Conservation (phyloP, 108 stramenopile genomes). For the Conticribra weissflogii region DNA sequence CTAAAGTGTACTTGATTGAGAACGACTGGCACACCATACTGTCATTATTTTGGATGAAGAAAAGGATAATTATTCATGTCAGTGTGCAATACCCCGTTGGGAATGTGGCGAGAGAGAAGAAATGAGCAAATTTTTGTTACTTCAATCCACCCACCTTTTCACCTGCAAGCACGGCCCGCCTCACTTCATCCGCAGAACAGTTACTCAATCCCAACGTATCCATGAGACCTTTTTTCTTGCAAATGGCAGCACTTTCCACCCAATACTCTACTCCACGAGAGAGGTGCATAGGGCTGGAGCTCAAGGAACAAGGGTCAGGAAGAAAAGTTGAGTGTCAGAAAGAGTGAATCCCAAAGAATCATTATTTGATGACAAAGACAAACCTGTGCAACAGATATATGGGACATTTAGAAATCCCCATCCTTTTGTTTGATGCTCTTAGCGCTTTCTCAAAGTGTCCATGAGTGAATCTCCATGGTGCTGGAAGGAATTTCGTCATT, state of each 20-base stretch:
- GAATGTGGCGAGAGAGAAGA: background rate
- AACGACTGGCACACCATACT: slow-evolving; percentile 58
- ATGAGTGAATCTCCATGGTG: slow-evolving; percentile 66
- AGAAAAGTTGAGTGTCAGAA: no score
- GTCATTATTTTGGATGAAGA: no score
- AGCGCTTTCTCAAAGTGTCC: slow-evolving; percentile 57
- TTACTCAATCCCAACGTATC: slow-evolving; percentile 70
- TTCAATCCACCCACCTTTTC: slow-evolving; percentile 15
- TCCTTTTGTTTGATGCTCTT: slow-evolving; percentile 54
- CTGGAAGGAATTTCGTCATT: slow-evolving; percentile 77
- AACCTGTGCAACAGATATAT: slow-evolving; percentile 74
- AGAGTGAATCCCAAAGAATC: no score
- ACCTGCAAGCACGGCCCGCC: slow-evolving; percentile 67
- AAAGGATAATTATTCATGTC: no score
- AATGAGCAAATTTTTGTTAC: no score
- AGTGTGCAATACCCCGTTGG: background rate
- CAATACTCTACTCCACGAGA: slow-evolving; percentile 64
- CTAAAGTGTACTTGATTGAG: slow-evolving; percentile 77
- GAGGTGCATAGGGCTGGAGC: slow-evolving; percentile 67
- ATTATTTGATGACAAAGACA: no score
- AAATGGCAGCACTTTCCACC: slow-evolving; percentile 57
- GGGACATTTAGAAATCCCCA: slow-evolving; percentile 53
- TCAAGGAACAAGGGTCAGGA: no score
- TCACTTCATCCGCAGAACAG: slow-evolving; percentile 70
- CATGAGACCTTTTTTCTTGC: slow-evolving; percentile 71